Conservation (phyloP, 164 flowering plant genomes). For the Umbellularia californica region DNA sequence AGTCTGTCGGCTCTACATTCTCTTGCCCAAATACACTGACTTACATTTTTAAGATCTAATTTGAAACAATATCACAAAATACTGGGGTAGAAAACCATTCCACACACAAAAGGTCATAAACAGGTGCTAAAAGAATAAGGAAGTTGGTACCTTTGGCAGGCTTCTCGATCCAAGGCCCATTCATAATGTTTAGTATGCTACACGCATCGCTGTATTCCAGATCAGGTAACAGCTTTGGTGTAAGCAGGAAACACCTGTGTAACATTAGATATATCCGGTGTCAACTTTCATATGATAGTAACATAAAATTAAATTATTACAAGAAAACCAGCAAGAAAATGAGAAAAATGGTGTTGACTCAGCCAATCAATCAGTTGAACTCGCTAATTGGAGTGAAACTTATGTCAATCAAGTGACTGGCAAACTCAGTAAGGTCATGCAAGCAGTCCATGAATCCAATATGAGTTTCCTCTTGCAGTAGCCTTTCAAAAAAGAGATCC, state of each 20-base stretch:
- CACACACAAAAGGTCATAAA: neutral
- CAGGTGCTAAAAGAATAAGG: neutral
- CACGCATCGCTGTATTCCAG: slow-evolving; percentile 79
- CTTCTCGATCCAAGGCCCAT: slow-evolving; percentile 86
- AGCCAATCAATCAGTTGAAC: neutral
- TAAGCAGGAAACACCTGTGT: slow-evolving; percentile 81
- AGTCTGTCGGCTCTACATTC: neutral
- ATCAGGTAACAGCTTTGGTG: slow-evolving; percentile 84
- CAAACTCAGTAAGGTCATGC: neutral
- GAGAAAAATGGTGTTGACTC: too few species aligned
- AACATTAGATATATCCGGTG: neutral
- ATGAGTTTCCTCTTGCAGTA: too few species aligned
- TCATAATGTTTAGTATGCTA: slow-evolving; percentile 73
- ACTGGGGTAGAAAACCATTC: neutral
- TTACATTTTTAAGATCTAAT: neutral
- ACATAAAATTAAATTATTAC: neutral
- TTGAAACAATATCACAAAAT: neutral
- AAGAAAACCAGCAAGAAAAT: neutral
- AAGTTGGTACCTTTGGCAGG: slow-evolving; percentile 55
- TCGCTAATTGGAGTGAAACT: neutral
- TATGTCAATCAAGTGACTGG: neutral
- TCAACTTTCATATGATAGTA: neutral
- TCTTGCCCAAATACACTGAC: neutral
- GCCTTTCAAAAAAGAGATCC: too few species aligned
- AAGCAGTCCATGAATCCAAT: neutral